These are phyloP conservation scores for Dipteronia sinensis DNA, from an alignment of 345 rosid species.

Conservation along the genomic window DNA sequence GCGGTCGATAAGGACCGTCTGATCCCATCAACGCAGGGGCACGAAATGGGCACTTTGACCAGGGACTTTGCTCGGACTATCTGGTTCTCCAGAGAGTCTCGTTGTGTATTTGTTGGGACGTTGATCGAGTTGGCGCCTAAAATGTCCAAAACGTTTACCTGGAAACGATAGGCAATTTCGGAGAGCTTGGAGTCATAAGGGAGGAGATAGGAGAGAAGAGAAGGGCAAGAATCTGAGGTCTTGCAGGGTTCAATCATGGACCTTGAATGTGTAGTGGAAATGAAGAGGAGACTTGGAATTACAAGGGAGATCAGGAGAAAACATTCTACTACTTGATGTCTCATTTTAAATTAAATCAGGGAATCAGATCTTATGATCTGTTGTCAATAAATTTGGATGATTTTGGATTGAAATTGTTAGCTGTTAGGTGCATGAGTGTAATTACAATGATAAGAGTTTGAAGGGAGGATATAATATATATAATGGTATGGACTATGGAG, in stretches of 20 bases:
- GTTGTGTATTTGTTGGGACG: background rate
- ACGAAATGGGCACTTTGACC: conserved; percentile 27
- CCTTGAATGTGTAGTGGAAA: conserved; percentile 14
- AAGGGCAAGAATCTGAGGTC: conserved; percentile 28
- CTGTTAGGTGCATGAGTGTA: background rate
- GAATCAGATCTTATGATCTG: background rate
- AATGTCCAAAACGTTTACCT: conserved; percentile 16
- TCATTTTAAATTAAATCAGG: background rate
- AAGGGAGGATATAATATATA: background rate
- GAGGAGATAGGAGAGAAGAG: conserved; percentile 30
- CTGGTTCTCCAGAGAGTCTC: background rate
- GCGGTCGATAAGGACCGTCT: conserved; percentile 13
- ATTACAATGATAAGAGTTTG: background rate
- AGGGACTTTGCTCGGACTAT: conserved; percentile 9
- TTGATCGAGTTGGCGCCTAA: conserved; percentile 25
- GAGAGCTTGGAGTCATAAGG: conserved; percentile 28
- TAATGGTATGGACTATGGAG: no score
- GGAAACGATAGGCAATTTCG: conserved; percentile 26
- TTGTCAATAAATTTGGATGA: background rate
- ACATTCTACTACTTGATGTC: background rate
- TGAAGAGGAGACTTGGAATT: background rate
- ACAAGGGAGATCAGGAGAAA: background rate
- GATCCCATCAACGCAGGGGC: conserved; percentile 39
- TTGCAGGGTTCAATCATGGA: conserved; percentile 34
- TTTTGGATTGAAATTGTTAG: background rate